phyloP scores from a whole-genome alignment of 768 basidiomycete species.

The Leccinum broughii region DNA sequence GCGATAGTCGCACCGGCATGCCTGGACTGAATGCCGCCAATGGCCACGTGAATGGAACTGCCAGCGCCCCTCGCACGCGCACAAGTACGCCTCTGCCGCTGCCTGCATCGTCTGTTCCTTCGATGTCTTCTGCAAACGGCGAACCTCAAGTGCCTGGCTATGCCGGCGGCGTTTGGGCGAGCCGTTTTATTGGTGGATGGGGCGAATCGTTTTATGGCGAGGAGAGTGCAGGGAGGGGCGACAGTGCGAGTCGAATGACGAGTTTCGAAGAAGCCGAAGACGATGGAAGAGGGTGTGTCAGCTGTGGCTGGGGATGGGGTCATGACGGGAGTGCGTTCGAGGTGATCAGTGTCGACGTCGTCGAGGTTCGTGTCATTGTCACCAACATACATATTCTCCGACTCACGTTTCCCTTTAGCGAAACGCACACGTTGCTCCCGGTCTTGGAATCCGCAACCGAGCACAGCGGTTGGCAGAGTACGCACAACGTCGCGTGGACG shows the following conservation, averaged over 20 bases:
- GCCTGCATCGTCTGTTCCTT: conserved; percentile 23
- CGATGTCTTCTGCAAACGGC: conserved; percentile 27
- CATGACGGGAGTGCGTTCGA: conserved; percentile 80
- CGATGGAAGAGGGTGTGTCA: conserved; percentile 61
- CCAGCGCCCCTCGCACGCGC: conserved; percentile 31
- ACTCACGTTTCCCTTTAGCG: conserved; percentile 37
- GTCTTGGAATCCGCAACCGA: conserved; percentile 61
- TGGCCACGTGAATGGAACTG: conserved; percentile 34
- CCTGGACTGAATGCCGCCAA: conserved; percentile 19
- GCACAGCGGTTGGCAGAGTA: conserved; percentile 69
- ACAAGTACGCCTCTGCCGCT: conserved; percentile 30
- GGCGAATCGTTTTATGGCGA: conserved; percentile 38
- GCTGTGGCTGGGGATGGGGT: conserved; percentile 75
- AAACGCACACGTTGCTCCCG: conserved; percentile 51
- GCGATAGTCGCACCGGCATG: conserved; percentile 19
- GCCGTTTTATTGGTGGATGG: conserved; percentile 44
- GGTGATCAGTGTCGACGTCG: conserved; percentile 62
- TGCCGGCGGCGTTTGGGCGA: conserved; percentile 35
- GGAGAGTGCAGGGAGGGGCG: conserved; percentile 30
- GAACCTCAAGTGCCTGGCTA: conserved; percentile 27
- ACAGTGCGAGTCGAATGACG: conserved; percentile 26
- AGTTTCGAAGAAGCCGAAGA: conserved; percentile 45
- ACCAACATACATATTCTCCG: background rate
- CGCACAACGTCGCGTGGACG: conserved; percentile 53
- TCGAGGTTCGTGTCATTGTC: conserved; percentile 48